These are phyloP conservation scores for Gleditsia sinensis DNA, from an alignment of 306 rosid genomes.

Conservation along the genomic window DNA sequence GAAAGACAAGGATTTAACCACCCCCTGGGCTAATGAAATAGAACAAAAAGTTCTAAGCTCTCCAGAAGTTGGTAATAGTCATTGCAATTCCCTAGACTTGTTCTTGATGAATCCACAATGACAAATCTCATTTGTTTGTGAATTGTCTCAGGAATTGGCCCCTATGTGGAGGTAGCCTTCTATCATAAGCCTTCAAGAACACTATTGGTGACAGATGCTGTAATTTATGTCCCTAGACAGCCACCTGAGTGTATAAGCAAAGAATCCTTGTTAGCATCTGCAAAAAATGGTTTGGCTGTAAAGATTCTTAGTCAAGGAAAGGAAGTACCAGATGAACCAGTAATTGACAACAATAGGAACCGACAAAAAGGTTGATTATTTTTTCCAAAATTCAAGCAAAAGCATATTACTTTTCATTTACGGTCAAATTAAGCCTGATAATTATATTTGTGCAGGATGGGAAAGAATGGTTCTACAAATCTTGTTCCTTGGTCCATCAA, in stretches of 20 bases:
- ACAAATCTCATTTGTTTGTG: conserved; percentile 41
- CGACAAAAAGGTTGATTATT: conserved; percentile 73
- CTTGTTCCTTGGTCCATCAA: conserved; percentile 95
- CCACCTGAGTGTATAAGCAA: conserved; percentile 92
- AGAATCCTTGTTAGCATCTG: conserved; percentile 89
- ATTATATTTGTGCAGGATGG: conserved; percentile 67
- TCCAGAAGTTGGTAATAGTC: conserved; percentile 92
- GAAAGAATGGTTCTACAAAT: conserved; percentile 99
- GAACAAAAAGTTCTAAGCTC: conserved; percentile 90
- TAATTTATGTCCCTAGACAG: conserved; percentile 86
- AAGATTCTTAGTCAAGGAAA: conserved; percentile 89
- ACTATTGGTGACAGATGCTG: conserved; percentile 90
- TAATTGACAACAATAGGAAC: conserved; percentile 70
- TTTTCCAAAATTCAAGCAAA: background rate
- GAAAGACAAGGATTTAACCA: conserved; percentile 63
- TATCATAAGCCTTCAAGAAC: conserved; percentile 91
- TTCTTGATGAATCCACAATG: too few species aligned
- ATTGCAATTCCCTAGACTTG: background rate
- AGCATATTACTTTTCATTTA: conserved; percentile 12
- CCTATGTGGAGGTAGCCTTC: conserved; percentile 96
- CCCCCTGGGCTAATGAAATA: conserved; percentile 88
- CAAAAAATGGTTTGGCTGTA: conserved; percentile 92
- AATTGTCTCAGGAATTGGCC: conserved; percentile 79
- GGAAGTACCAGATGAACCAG: conserved; percentile 79
- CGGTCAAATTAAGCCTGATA: conserved; percentile 14